Conservation (phyloP, 2,329 filamentous ascomycete genomes). For the Aspergillus hortae region DNA sequence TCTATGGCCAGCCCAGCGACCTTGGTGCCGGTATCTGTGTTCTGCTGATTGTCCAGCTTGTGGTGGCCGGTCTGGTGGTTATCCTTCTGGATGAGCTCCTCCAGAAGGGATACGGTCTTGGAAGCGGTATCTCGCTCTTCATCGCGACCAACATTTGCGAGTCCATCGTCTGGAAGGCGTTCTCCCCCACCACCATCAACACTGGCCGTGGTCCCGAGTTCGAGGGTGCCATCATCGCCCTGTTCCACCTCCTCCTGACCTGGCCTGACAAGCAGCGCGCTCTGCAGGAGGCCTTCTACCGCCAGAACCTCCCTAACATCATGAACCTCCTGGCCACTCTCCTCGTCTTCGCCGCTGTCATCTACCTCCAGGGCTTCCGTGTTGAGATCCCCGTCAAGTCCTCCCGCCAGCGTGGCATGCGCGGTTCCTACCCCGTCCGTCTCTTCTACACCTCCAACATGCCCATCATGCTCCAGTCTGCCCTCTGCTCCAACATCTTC, state of each 20-base stretch:
- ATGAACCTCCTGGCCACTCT: conserved; percentile 97
- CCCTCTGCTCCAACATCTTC: conserved; percentile 98
- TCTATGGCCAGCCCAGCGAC: conserved; percentile 94
- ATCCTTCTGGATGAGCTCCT: conserved; percentile 98
- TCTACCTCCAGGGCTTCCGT: conserved; percentile 99
- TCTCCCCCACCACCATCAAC: conserved; percentile 99
- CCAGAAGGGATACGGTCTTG: conserved; percentile 98
- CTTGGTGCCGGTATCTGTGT: conserved; percentile 98
- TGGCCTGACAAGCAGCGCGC: conserved; percentile 99
- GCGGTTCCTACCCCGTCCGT: conserved; percentile 95
- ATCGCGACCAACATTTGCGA: conserved; percentile 99
- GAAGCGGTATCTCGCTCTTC: conserved; percentile 98
- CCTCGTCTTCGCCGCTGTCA: conserved; percentile 91
- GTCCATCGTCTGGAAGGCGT: conserved; percentile 99
- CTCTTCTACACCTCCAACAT: conserved; percentile 99
- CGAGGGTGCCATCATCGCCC: conserved; percentile 94
- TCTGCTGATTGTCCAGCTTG: conserved; percentile 94
- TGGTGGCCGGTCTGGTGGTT: conserved; percentile 96
- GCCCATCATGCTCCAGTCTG: conserved; percentile 99
- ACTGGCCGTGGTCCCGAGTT: conserved; percentile 98
- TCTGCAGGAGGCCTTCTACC: conserved; percentile 97
- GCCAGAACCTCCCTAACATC: conserved; percentile 98
- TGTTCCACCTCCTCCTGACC: conserved; percentile 96
- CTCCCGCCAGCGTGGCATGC: conserved; percentile 95
- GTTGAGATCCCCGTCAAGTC: conserved; percentile 99